Conservation (phyloP, 108 stramenopile genomes). For the Skeletonema marinoi region DNA sequence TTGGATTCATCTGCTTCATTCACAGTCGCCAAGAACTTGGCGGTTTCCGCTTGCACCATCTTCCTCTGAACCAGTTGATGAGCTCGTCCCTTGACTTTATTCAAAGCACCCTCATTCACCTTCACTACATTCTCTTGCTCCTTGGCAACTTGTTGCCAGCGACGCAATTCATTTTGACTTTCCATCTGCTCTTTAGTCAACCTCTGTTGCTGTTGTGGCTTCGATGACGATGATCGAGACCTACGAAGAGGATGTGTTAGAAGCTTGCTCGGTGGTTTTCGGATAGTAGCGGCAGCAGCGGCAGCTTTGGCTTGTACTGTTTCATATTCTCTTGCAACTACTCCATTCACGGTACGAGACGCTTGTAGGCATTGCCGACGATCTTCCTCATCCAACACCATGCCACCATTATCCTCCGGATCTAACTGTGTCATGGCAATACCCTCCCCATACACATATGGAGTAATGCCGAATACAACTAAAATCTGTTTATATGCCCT, state of each 20-base stretch:
- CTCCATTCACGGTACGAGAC: constrained; percentile 4
- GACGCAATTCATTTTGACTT: background rate
- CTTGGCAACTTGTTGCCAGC: constrained; percentile 21
- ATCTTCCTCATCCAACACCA: constrained; percentile 30
- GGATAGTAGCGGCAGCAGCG: background rate
- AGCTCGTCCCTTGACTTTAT: constrained; percentile 16
- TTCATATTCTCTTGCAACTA: background rate
- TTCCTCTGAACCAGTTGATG: constrained; percentile 16
- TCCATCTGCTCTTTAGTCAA: constrained; percentile 25
- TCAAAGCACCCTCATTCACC: constrained; percentile 37
- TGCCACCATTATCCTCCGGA: constrained; percentile 11
- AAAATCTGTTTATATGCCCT: constrained; percentile 56
- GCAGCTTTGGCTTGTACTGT: background rate
- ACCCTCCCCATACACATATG: constrained; percentile 39
- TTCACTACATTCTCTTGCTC: constrained; percentile 43
- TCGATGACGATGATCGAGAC: constrained; percentile 2
- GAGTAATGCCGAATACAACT: constrained; percentile 61
- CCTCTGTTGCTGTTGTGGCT: background rate
- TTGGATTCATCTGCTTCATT: background rate
- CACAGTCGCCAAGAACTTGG: constrained; percentile 5
- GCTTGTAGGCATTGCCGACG: background rate
- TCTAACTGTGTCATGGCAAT: constrained; percentile 69
- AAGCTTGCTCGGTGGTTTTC: background rate
- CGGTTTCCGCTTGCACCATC: constrained; percentile 14
- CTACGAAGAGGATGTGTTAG: constrained; percentile 4